Percentiles rank a stretch among this genome's conserved stretches.
These are phyloP conservation scores for Taphrina confusa DNA, from an alignment of 1,139 yeast species.

Conservation along the genomic window DNA sequence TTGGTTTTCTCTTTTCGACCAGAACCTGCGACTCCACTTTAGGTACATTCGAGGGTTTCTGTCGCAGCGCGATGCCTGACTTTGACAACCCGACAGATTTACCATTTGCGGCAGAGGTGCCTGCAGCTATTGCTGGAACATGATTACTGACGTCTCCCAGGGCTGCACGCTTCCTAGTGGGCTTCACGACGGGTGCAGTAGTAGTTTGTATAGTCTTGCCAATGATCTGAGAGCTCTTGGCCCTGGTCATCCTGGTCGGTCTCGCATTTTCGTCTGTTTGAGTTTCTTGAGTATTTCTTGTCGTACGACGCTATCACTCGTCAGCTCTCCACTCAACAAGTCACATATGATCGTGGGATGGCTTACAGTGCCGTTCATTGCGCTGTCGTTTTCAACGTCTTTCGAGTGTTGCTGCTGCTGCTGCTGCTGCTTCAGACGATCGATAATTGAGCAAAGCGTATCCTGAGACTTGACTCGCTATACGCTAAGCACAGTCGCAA, in stretches of 20 bases:
- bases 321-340: too few relatives aligned
- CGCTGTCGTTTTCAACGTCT: too few relatives aligned
- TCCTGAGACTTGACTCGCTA: too few relatives aligned
- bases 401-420: too few relatives aligned
- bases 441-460: too few relatives aligned
- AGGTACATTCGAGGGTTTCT: conserved; percentile 1
- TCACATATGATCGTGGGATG: too few relatives aligned
- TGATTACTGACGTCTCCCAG: conserved; percentile 46
- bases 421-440: too few relatives aligned
- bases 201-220: not conserved
- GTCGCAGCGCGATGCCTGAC: conserved; percentile 7
- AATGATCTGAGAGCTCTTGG: conserved; percentile 21
- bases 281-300: conserved; percentile 23
- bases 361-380: conserved; percentile 28
- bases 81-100: conserved; percentile 13
- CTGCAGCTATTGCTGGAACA: conserved; percentile 34
- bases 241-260: conserved; percentile 32
- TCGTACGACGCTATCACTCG: conserved; percentile 23
- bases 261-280: conserved; percentile 32
- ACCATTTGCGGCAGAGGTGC: conserved; percentile 2
- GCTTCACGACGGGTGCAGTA: conserved; percentile 14
- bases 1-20: conserved; percentile 23
- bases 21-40: not conserved
- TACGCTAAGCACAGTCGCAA: too few relatives aligned
- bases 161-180: conserved; percentile 44